These are phyloP conservation scores for Arabis hirsuta DNA, from an alignment of 345 rosid species.

Conservation along the genomic window DNA sequence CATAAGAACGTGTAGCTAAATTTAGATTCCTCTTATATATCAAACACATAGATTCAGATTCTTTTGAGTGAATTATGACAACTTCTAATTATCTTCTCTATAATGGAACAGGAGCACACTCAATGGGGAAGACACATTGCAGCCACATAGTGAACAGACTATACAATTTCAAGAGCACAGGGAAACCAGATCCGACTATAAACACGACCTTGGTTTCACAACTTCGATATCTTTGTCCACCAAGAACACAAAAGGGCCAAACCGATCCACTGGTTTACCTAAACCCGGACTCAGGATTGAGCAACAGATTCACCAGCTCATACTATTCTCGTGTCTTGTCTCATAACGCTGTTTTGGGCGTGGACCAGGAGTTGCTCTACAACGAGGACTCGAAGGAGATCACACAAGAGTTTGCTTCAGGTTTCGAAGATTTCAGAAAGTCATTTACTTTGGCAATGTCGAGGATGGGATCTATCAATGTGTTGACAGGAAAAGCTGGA, in stretches of 20 bases:
- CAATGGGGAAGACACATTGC: slow-evolving; percentile 64
- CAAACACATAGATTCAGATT: background rate
- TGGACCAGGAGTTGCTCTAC: slow-evolving; percentile 70
- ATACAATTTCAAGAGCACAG: slow-evolving; percentile 59
- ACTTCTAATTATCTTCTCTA: background rate
- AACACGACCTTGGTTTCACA: slow-evolving; percentile 45
- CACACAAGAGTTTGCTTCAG: slow-evolving; percentile 54
- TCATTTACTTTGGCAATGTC: slow-evolving; percentile 69
- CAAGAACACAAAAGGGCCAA: slow-evolving; percentile 52
- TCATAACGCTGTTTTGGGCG: slow-evolving; percentile 55
- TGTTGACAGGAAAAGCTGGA: slow-evolving; percentile 64
- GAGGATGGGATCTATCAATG: slow-evolving; percentile 77
- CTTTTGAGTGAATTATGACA: background rate
- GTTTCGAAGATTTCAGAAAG: slow-evolving; percentile 65
- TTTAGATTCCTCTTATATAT: too few relatives aligned
- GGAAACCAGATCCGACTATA: slow-evolving; percentile 62
- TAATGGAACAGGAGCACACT: slow-evolving; percentile 60
- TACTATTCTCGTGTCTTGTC: slow-evolving; percentile 59
- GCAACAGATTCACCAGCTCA: slow-evolving; percentile 52
- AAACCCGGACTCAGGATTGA: slow-evolving; percentile 58
- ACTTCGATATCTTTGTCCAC: slow-evolving; percentile 58
- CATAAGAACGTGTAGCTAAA: slow-evolving; percentile 9
- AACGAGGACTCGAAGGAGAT: slow-evolving; percentile 53
- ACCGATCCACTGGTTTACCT: slow-evolving; percentile 61
- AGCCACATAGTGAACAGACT: slow-evolving; percentile 56